Conservation (phyloP, 1,139 yeast species). For the Lodderomyces orthopsilosis region DNA sequence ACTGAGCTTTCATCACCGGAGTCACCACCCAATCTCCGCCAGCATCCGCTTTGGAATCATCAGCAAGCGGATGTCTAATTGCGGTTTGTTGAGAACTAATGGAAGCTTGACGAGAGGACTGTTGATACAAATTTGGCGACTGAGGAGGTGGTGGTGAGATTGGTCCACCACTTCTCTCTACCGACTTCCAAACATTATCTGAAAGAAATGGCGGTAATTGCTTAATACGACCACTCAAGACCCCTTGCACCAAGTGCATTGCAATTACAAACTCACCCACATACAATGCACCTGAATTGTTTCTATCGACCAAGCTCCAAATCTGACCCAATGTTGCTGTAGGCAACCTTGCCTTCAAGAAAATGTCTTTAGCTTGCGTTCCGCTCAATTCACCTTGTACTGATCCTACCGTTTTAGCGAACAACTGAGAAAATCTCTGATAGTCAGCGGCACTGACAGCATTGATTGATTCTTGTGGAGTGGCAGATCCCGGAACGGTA, state of each 20-base stretch:
- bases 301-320: constrained; percentile 84
- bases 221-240: constrained; percentile 63
- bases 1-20: constrained; percentile 70
- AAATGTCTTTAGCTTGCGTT: constrained; percentile 74
- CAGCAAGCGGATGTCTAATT: constrained; percentile 28
- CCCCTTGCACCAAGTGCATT: constrained; percentile 89
- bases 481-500: constrained; percentile 33
- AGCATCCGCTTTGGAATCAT: constrained; percentile 10
- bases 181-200: constrained; percentile 61
- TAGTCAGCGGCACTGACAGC: constrained; percentile 64
- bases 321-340: constrained; percentile 74
- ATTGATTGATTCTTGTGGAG: constrained; percentile 51
- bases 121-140: not conserved
- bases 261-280: constrained; percentile 83
- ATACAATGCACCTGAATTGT: constrained; percentile 67
- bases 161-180: constrained; percentile 13
- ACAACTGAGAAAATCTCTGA: constrained; percentile 69
- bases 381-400: constrained; percentile 56
- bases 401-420: constrained; percentile 69
- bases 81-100: constrained; percentile 50
- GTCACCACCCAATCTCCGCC: constrained; percentile 69
- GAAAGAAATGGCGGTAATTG: constrained; percentile 73
- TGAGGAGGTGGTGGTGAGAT: constrained; percentile 13
- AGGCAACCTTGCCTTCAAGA: constrained; percentile 83
- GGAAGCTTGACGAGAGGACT: constrained; percentile 33